These are phyloP conservation scores for Whalleya microplaca DNA, from an alignment of 2,329 filamentous ascomycete species.

Conservation along the genomic window DNA sequence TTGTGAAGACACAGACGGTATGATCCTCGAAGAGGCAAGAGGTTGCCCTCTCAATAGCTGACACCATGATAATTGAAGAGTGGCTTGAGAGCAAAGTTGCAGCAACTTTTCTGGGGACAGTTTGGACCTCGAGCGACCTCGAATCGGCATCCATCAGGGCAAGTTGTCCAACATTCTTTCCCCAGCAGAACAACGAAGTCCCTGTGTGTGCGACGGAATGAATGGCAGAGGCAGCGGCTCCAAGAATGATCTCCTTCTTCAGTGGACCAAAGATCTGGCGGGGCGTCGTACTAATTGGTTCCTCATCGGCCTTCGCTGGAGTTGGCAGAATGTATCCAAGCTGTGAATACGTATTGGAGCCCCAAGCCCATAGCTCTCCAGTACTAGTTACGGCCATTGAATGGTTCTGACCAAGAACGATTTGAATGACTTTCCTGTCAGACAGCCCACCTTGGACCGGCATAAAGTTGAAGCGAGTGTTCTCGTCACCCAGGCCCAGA, in stretches of 20 bases:
- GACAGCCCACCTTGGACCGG: constrained; percentile 78
- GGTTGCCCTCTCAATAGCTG: constrained; percentile 89
- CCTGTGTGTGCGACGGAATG: constrained; percentile 90
- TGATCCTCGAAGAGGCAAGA: constrained; percentile 83
- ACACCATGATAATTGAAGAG: constrained; percentile 74
- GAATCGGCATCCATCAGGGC: constrained; percentile 95
- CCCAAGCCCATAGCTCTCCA: constrained; percentile 95
- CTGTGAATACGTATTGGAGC: constrained; percentile 82
- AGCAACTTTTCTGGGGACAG: constrained; percentile 82
- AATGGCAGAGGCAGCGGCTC: constrained; percentile 84
- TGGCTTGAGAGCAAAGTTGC: constrained; percentile 74
- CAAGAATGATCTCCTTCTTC: constrained; percentile 81
- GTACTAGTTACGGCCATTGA: constrained; percentile 81
- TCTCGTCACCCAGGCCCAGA: constrained; percentile 86
- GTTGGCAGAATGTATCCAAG: constrained; percentile 80
- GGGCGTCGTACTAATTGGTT: constrained; percentile 79
- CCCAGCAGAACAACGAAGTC: constrained; percentile 86
- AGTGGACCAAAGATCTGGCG: constrained; percentile 90
- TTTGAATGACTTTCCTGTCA: constrained; percentile 73
- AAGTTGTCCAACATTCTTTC: constrained; percentile 92
- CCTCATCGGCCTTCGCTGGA: constrained; percentile 72
- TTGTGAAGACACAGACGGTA: constrained; percentile 91
- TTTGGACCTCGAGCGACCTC: constrained; percentile 83
- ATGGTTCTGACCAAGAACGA: constrained; percentile 91
- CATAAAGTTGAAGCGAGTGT: constrained; percentile 83